These are phyloP conservation scores for Pistacia atlantica DNA, from an alignment of 345 rosid genomes.

Conservation along the genomic window DNA sequence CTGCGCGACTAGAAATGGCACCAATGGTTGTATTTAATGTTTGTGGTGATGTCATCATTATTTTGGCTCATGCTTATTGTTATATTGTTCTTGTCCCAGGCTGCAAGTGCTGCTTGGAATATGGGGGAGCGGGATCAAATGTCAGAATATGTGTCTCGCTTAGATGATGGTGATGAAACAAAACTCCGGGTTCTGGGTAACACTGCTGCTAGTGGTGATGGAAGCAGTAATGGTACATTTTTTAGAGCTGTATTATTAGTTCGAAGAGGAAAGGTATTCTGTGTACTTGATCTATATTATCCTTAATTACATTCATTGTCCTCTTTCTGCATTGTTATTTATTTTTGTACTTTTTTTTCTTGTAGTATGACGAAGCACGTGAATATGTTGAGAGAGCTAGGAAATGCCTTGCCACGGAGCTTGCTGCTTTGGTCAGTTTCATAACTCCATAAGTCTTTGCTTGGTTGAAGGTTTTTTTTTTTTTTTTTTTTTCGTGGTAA, in stretches of 20 bases:
- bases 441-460: slow-evolving; percentile 9
- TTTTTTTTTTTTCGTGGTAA: too few species aligned
- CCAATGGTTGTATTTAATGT: slow-evolving; percentile 72
- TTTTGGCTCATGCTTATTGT: slow-evolving; percentile 21
- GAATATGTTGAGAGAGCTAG: slow-evolving; percentile 95
- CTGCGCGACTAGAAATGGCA: slow-evolving; percentile 98
- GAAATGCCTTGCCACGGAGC: slow-evolving; percentile 96
- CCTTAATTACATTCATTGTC: neutral
- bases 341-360: slow-evolving; percentile 16
- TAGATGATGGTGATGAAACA: slow-evolving; percentile 96
- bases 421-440: slow-evolving; percentile 92
- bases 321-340: slow-evolving; percentile 11
- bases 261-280: slow-evolving; percentile 69
- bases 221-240: slow-evolving; percentile 95
- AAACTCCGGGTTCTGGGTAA: slow-evolving; percentile 82
- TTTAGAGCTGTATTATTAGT: slow-evolving; percentile 92
- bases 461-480: neutral
- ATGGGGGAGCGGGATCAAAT: slow-evolving; percentile 99
- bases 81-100: slow-evolving; percentile 44
- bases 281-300: neutral
- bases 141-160: slow-evolving; percentile 93
- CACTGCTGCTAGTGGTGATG: slow-evolving; percentile 87
- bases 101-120: slow-evolving; percentile 98
- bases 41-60: slow-evolving; percentile 16
- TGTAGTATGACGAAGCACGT: slow-evolving; percentile 90